Base-by-base conservation (phyloP, 768 basidiomycete genomes). In the Guyanaporus albipodus region DNA sequence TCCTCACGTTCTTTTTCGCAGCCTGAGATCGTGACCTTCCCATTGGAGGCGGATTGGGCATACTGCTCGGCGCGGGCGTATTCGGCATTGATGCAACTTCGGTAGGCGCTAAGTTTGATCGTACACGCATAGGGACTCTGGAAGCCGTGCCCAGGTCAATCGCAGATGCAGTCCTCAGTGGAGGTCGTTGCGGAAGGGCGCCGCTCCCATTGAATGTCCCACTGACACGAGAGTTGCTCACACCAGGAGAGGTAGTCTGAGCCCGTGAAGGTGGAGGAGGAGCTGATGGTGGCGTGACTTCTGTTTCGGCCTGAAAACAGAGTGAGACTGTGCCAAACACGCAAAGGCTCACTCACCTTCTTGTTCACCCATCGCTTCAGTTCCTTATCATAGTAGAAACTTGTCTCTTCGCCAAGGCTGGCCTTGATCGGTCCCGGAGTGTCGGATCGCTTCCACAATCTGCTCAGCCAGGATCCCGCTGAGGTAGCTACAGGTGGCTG, bases 291-390 rank as follows among this genome's bases (percentile, higher is more conserved):
- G 82, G 77, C 10, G 76, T 61, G n/a, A 70, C 57, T 50, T 79
- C 81, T 14, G 68, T 62, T 31, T 79, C 80, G 50, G 68, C 77
- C 88, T 91, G 36, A 7, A 38, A 18, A 26, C n/a, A 44, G 15
- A 1, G 55, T 48, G 18, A 40, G 53, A 14, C 17, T 23, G 32
- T 7, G 31, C 34, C 27, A 4, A 24, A 19, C 32, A 37, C 8
- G 17, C 36, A 40, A 23, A 22, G 46, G 41, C 18, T 8, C 6
- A 52, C 68, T 63, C 50, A 91, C 92, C 72, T 87, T 92, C 68
- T 87, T 94, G 65, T 96, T 93, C 22, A 99, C 84, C 96, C 96
- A 99, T 52, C 87, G 80, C 64, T 94, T 93, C 49, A 85, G 76
- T n/a, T 96, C 92, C 58, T 87, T 84, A 62, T 99, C 96, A 62